Conservation (phyloP, 768 basidiomycete genomes). For the Suillus clintonianus region DNA sequence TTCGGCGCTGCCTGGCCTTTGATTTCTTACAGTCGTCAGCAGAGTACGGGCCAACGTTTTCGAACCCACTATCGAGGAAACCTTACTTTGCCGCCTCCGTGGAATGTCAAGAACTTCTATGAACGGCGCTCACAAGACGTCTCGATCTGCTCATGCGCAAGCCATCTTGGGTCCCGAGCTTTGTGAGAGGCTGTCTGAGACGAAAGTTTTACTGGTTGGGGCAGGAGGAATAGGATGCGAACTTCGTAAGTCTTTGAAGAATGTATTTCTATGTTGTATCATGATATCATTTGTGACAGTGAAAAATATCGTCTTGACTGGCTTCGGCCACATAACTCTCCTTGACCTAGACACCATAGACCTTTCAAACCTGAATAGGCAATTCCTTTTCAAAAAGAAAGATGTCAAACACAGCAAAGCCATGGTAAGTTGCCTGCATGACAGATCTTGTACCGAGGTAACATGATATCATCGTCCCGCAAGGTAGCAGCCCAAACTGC, state of each 20-base stretch:
- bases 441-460: neutral
- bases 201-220: slow-evolving; percentile 85
- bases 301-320: slow-evolving; percentile 92
- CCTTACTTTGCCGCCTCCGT: neutral
- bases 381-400: slow-evolving; percentile 96
- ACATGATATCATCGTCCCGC: neutral
- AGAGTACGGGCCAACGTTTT: neutral
- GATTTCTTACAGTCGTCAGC: neutral
- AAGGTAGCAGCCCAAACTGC: slow-evolving; percentile 86
- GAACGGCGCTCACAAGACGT: slow-evolving; percentile 9
- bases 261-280: neutral
- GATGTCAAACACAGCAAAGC: slow-evolving; percentile 98
- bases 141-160: slow-evolving; percentile 61
- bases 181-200: slow-evolving; percentile 56
- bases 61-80: neutral
- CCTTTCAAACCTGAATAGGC: slow-evolving; percentile 94
- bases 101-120: slow-evolving; percentile 9
- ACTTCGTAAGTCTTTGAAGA: slow-evolving; percentile 57
- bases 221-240: slow-evolving; percentile 98
- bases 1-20: slow-evolving; percentile 3
- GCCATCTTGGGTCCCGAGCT: slow-evolving; percentile 82
- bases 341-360: slow-evolving; percentile 98
- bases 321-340: slow-evolving; percentile 90
- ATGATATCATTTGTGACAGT: slow-evolving; percentile 47
- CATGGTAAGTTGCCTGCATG: slow-evolving; percentile 48